Percentiles rank a stretch among this genome's conserved stretches.
These are phyloP conservation scores for Boletus fagicola DNA, from an alignment of 768 basidiomycete species.

Conservation along the genomic window DNA sequence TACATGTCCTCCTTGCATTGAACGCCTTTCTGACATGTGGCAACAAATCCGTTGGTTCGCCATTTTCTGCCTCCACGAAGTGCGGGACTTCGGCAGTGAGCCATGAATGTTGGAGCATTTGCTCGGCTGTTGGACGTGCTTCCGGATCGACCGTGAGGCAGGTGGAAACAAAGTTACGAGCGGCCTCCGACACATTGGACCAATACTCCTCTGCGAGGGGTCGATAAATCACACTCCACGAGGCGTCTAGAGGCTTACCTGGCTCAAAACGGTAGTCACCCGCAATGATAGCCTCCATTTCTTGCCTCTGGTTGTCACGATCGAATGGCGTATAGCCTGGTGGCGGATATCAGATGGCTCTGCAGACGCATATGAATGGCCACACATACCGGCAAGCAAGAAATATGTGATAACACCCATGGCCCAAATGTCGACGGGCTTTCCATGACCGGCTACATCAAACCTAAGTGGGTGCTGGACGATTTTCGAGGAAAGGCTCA, in stretches of 20 bases:
- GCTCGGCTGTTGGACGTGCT: slow-evolving; percentile 72
- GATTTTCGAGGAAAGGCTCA: slow-evolving; percentile 34
- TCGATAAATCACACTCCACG: not conserved
- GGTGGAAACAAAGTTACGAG: slow-evolving; percentile 74
- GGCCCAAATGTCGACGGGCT: slow-evolving; percentile 95
- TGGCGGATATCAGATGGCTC: not conserved
- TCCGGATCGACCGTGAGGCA: slow-evolving; percentile 86
- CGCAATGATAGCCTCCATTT: slow-evolving; percentile 93
- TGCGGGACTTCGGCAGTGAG: slow-evolving; percentile 67
- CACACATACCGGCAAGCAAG: slow-evolving; percentile 62
- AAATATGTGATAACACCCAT: slow-evolving; percentile 99
- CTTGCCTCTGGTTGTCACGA: slow-evolving; percentile 79
- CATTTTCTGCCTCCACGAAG: slow-evolving; percentile 58
- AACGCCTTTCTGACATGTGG: slow-evolving; percentile 89
- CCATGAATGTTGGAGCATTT: slow-evolving; percentile 67
- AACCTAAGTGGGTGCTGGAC: not conserved
- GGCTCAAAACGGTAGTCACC: slow-evolving; percentile 94
- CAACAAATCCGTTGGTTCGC: slow-evolving; percentile 72
- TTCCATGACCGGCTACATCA: slow-evolving; percentile 77
- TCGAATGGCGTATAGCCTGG: slow-evolving; percentile 95
- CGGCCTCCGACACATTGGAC: slow-evolving; percentile 78
- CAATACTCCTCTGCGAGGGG: slow-evolving; percentile 68
- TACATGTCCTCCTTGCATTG: slow-evolving; percentile 84
- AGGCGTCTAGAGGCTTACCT: slow-evolving; percentile 26
- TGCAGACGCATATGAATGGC: not conserved